Evolutionary conservation across 768 basidiomycete genomes (phyloP).

Genomic region (Pholiota conissans): DNA sequence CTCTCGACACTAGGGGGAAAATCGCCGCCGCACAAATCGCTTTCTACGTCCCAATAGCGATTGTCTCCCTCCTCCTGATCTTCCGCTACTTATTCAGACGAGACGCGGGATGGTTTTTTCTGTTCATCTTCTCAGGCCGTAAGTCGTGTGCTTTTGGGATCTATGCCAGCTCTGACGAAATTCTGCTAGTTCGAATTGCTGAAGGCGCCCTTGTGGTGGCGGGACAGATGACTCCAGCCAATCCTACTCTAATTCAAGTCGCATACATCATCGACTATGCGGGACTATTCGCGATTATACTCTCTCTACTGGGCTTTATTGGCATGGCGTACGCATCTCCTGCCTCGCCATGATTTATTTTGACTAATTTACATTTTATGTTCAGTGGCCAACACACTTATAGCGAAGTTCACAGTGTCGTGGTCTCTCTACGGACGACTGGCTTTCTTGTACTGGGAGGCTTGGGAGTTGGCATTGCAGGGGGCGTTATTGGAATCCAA

Average conservation of each 20-base stretch:
- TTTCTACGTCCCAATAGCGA: constrained; percentile 58
- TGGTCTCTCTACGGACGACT: constrained; percentile 34
- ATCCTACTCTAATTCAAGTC: constrained; percentile 48
- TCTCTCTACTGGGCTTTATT: constrained; percentile 47
- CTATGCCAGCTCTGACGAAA: background rate
- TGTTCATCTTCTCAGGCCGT: constrained; percentile 63
- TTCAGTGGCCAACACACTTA: constrained; percentile 50
- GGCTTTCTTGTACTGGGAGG: constrained; percentile 39
- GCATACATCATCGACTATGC: constrained; percentile 51
- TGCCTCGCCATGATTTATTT: background rate
- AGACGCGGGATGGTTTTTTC: constrained; percentile 67
- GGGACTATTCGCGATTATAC: constrained; percentile 38
- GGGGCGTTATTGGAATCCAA: constrained; percentile 44
- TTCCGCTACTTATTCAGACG: constrained; percentile 56
- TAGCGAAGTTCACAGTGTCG: constrained; percentile 47
- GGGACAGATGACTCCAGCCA: constrained; percentile 40
- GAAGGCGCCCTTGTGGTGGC: constrained; percentile 59
- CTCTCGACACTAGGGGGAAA: constrained; percentile 43
- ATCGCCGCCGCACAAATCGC: constrained; percentile 61
- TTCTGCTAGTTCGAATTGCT: constrained; percentile 52
- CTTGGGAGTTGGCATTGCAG: constrained; percentile 43
- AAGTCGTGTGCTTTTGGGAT: constrained; percentile 22
- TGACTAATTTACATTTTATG: constrained; percentile 17
- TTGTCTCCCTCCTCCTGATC: constrained; percentile 44
- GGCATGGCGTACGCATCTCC: constrained; percentile 44